Conservation (phyloP, 2,329 filamentous ascomycete species). For the Microthyrium microscopicum region DNA sequence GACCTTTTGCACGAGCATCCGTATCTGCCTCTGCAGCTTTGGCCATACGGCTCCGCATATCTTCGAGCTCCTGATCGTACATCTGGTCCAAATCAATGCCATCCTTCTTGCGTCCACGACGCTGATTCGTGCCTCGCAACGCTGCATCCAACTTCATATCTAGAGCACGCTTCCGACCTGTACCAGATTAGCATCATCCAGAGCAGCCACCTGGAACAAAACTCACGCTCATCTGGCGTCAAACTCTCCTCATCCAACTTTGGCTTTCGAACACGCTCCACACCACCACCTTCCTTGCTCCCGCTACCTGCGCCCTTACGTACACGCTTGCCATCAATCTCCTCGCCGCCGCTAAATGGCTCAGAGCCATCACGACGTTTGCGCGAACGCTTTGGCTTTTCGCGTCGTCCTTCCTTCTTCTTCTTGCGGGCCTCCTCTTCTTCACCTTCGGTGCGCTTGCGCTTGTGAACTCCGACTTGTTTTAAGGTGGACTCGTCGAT, state of each 20-base stretch:
- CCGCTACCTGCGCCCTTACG: conserved; percentile 23
- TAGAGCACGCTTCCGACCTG: conserved; percentile 55
- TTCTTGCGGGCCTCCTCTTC: conserved; percentile 45
- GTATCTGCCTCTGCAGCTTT: conserved; percentile 78
- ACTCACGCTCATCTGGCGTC: conserved; percentile 65
- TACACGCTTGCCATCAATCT: conserved; percentile 30
- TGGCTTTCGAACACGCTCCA: conserved; percentile 27
- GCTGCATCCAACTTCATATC: conserved; percentile 79
- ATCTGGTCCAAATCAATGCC: conserved; percentile 84
- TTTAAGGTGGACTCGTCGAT: conserved; percentile 47
- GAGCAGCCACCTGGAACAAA: not conserved
- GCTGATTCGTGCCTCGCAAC: conserved; percentile 63
- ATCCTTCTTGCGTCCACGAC: conserved; percentile 55
- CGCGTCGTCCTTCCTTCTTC: conserved; percentile 47
- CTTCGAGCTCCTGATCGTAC: conserved; percentile 77
- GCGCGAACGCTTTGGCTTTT: conserved; percentile 47
- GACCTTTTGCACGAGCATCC: conserved; percentile 56
- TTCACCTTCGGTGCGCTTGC: conserved; percentile 44
- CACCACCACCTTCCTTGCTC: conserved; percentile 25
- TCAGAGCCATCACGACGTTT: conserved; percentile 24
- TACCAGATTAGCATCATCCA: conserved; percentile 9
- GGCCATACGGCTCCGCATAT: conserved; percentile 81
- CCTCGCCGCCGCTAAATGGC: conserved; percentile 15
- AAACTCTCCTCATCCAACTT: conserved; percentile 62
- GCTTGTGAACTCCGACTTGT: conserved; percentile 44